These are phyloP conservation scores for Geotrichum armillariae DNA, from an alignment of 1,139 yeast genomes.

Conservation along the genomic window DNA sequence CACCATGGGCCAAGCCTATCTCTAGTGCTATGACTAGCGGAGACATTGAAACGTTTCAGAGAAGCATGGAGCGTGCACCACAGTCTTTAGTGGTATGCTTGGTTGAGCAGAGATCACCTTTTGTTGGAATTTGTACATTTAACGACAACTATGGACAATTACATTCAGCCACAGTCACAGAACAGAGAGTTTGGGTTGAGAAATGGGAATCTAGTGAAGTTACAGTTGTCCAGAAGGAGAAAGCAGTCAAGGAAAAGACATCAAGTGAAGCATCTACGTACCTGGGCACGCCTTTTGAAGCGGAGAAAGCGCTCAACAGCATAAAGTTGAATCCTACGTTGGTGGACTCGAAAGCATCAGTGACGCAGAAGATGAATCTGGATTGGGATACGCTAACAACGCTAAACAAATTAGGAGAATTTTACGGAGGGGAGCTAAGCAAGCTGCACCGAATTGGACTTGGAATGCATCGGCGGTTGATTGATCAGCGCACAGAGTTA, in stretches of 20 bases:
- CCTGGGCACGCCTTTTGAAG: conserved; percentile 9
- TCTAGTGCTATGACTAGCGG: conserved; percentile 32
- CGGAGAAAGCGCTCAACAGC: not conserved
- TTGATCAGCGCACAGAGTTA: conserved; percentile 39
- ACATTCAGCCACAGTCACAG: conserved; percentile 6
- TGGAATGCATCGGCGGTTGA: conserved; percentile 36
- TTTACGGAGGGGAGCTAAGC: conserved; percentile 27
- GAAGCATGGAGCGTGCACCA: not conserved
- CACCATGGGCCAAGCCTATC: conserved; percentile 30
- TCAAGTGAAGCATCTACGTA: conserved; percentile 2
- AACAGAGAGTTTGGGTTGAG: conserved; percentile 7
- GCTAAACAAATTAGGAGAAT: conserved; percentile 32
- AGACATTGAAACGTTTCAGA: not conserved
- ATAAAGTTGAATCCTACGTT: conserved; percentile 11
- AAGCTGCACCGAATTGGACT: conserved; percentile 36
- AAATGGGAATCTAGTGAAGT: not conserved
- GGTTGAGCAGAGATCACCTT: not conserved
- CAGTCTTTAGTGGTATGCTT: conserved; percentile 7
- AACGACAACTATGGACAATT: not conserved
- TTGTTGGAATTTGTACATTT: not conserved
- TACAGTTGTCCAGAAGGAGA: not conserved
- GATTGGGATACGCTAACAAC: conserved; percentile 29
- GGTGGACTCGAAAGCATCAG: conserved; percentile 9
- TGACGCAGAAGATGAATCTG: conserved; percentile 19
- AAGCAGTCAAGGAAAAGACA: not conserved